These are phyloP conservation scores for Acanthochlamys bracteata DNA, from an alignment of 106 monocot species.

Conservation along the genomic window DNA sequence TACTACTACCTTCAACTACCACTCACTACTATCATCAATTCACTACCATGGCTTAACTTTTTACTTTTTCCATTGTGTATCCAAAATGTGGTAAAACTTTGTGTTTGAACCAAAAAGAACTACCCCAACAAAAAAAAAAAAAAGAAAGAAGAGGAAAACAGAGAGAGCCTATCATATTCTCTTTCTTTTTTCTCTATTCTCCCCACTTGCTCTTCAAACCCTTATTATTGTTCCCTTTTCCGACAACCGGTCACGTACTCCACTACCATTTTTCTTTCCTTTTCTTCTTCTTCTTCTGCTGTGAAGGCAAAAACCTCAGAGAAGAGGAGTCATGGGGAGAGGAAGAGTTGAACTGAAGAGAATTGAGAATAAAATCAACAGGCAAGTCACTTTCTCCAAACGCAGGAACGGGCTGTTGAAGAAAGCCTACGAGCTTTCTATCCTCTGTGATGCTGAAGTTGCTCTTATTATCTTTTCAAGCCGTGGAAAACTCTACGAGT, in stretches of 20 bases:
- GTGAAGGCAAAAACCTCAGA: not conserved
- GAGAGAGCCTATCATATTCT: no score
- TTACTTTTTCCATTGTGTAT: no score
- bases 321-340: conserved; percentile 23
- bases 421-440: conserved; percentile 75
- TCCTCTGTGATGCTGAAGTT: no score
- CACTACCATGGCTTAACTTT: no score
- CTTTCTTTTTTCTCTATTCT: not conserved
- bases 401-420: conserved; percentile 64
- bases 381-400: conserved; percentile 69
- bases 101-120: not conserved
- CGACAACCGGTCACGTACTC: not conserved
- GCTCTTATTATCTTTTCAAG: conserved; percentile 72
- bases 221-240: conserved; percentile 2
- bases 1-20: not conserved
- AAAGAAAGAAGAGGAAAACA: not conserved
- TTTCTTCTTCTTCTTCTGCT: no score
- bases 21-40: not conserved
- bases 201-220: not conserved
- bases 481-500: conserved; percentile 70
- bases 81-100: not conserved
- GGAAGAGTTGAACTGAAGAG: conserved; percentile 44
- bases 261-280: no score
- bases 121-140: not conserved
- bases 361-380: conserved; percentile 44